Evolutionary conservation across 2,329 filamentous ascomycete genomes (phyloP).

Genomic region (Cyphellophora europaea): DNA sequence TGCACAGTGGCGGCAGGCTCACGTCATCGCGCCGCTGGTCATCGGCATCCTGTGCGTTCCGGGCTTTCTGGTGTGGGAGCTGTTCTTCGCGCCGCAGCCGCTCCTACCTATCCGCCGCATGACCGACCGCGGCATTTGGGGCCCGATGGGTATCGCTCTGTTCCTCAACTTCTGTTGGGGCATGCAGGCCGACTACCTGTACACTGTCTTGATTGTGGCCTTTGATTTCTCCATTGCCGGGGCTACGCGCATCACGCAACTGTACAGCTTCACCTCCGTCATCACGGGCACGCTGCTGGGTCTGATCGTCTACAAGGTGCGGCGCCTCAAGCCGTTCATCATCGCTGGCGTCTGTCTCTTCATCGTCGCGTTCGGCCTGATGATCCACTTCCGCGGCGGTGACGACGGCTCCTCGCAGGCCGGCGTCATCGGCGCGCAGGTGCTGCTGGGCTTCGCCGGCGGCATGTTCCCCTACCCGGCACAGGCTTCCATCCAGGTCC

Average conservation of each 20-base stretch:
- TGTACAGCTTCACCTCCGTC: constrained; percentile 52
- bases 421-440: constrained; percentile 54
- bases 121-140: constrained; percentile 57
- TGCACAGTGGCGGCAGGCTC: constrained; percentile 41
- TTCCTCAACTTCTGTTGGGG: constrained; percentile 52
- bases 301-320: constrained; percentile 46
- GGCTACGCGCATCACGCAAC: constrained; percentile 50
- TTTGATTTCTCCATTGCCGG: constrained; percentile 49
- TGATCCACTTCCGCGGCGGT: constrained; percentile 55
- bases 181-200: constrained; percentile 56
- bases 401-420: constrained; percentile 33
- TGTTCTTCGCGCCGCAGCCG: constrained; percentile 34
- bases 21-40: constrained; percentile 42
- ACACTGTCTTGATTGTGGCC: constrained; percentile 51
- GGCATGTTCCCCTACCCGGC: constrained; percentile 51
- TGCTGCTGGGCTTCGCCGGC: constrained; percentile 54
- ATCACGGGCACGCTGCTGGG: constrained; percentile 49
- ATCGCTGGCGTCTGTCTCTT: constrained; percentile 51
- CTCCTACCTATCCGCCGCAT: constrained; percentile 53
- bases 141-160: constrained; percentile 48
- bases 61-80: constrained; percentile 47
- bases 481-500: constrained; percentile 42
- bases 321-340: constrained; percentile 56
- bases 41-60: constrained; percentile 42
- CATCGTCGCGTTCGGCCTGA: constrained; percentile 55